These are phyloP conservation scores for Dalechampia spathulata DNA, from an alignment of 441 rosid species.

Conservation along the genomic window DNA sequence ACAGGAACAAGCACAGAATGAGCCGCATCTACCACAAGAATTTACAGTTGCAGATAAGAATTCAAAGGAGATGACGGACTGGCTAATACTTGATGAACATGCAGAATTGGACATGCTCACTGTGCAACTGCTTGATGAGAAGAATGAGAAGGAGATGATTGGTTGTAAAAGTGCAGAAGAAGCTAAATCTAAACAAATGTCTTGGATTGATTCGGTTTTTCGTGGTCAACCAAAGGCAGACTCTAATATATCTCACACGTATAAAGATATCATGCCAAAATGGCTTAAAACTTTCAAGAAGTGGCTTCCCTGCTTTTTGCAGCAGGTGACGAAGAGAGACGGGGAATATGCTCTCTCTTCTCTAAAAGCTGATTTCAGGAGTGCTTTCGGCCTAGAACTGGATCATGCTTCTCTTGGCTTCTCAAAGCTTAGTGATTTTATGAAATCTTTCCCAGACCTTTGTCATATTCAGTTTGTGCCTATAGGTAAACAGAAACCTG, in stretches of 20 bases:
- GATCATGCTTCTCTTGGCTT: constrained; percentile 75
- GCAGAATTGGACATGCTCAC: constrained; percentile 8
- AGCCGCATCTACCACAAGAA: too few species aligned
- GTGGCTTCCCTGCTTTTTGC: constrained; percentile 67
- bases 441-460: constrained; percentile 50
- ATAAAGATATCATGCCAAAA: constrained; percentile 22
- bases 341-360: constrained; percentile 74
- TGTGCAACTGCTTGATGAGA: background rate
- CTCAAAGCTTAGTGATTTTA: constrained; percentile 66
- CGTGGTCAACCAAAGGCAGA: constrained; percentile 28
- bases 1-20: constrained; percentile 15
- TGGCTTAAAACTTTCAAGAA: constrained; percentile 63
- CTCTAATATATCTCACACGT: constrained; percentile 14
- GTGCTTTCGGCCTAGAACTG: constrained; percentile 49
- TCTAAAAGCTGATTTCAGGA: constrained; percentile 70
- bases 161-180: constrained; percentile 17
- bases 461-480: constrained; percentile 40
- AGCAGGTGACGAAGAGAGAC: constrained; percentile 27
- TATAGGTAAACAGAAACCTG: constrained; percentile 29
- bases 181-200: constrained; percentile 22
- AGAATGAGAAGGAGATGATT: constrained; percentile 13
- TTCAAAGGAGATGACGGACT: constrained; percentile 7
- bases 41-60: constrained; percentile 9
- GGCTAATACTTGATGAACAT: constrained; percentile 2
- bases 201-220: constrained; percentile 46